phyloP scores from a whole-genome alignment of 2,329 filamentous ascomycete genomes.

The Hypoxylon rubiginosum region DNA sequence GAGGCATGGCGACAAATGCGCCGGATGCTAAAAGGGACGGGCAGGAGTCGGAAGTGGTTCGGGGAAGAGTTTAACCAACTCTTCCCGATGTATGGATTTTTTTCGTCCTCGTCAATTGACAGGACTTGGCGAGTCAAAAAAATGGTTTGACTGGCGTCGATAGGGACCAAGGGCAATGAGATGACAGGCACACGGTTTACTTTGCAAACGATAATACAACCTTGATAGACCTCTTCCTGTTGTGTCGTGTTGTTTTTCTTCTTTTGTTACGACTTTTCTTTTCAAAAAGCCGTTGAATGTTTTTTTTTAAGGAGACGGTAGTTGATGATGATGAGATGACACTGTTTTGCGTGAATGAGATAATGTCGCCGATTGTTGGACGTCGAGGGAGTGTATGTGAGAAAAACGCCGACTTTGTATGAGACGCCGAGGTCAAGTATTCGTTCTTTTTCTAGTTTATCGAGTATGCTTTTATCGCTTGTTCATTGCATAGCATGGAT shows the following conservation, averaged over 20 bases:
- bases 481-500: background rate
- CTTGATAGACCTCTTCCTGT: constrained; percentile 46
- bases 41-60: constrained; percentile 7
- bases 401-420: background rate
- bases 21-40: constrained; percentile 18
- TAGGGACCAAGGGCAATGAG: constrained; percentile 45
- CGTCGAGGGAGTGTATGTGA: background rate
- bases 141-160: constrained; percentile 45
- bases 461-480: background rate
- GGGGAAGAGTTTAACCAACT: constrained; percentile 9
- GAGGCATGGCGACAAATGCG: constrained; percentile 14
- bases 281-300: constrained; percentile 4
- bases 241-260: constrained; percentile 28
- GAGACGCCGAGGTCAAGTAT: background rate
- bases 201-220: constrained; percentile 48
- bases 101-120: constrained; percentile 29
- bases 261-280: constrained; percentile 6
- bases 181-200: constrained; percentile 44
- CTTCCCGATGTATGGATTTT: constrained; percentile 43
- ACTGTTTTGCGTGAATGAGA: constrained; percentile 5
- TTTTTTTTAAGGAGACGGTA: constrained; percentile 5
- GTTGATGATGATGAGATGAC: background rate
- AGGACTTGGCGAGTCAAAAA: constrained; percentile 36
- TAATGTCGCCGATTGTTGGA: background rate
- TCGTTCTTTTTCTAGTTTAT: background rate